A percentile compares a stretch with the other conserved stretches of the same genome.
Conservation (phyloP, 176 grass and related monocot genomes). For the Cymbopogon citratus region DNA sequence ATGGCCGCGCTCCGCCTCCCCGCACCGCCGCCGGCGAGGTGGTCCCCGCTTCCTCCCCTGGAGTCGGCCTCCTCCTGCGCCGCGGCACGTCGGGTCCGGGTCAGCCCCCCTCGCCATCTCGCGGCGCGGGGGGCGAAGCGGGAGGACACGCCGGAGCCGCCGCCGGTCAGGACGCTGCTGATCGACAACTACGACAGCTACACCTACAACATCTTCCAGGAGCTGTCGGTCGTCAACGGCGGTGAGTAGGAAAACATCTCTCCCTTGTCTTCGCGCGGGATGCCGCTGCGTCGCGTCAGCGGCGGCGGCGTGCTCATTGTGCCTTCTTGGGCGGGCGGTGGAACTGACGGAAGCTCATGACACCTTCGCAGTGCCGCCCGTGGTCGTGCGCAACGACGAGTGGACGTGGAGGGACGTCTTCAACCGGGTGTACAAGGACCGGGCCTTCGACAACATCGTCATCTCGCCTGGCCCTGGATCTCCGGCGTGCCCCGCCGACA, state of each 20-base stretch:
- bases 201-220: slow-evolving; percentile 96
- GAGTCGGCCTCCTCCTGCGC: neutral
- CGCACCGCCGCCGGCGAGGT: slow-evolving; percentile 22
- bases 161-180: slow-evolving; percentile 71
- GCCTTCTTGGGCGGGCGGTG: neutral
- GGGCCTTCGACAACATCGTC: slow-evolving; percentile 81
- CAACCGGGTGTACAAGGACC: slow-evolving; percentile 68
- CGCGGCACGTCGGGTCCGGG: neutral
- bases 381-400: slow-evolving; percentile 90
- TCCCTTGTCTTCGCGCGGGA: neutral
- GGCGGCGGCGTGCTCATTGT: neutral
- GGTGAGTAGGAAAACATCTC: slow-evolving; percentile 27
- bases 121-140: neutral
- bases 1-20: slow-evolving; percentile 45
- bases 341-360: neutral
- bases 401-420: slow-evolving; percentile 78
- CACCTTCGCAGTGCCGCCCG: slow-evolving; percentile 40
- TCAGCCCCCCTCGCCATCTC: neutral
- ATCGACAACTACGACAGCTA: slow-evolving; percentile 98
- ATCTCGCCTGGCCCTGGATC: slow-evolving; percentile 93
- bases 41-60: neutral
- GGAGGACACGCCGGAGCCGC: neutral
- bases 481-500: slow-evolving; percentile 60
- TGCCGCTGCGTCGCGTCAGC: neutral
- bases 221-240: slow-evolving; percentile 85